Base-by-base conservation (phyloP, 2,329 filamentous ascomycete genomes). In the Hymenoscyphus albidus region DNA sequence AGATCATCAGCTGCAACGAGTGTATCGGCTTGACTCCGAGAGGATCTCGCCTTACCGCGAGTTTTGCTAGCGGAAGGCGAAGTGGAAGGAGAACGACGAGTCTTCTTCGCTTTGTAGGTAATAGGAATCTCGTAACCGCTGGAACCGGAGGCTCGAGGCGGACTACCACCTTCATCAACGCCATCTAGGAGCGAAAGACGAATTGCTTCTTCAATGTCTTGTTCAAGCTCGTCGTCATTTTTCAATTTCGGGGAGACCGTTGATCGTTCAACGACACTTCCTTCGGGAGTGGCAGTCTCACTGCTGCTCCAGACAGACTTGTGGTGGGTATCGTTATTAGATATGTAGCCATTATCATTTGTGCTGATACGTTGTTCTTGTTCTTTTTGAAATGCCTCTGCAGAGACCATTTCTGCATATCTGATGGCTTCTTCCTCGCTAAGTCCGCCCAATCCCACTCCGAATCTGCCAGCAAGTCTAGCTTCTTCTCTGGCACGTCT, bases 381-480 rank as follows among this genome's bases (percentile, higher is more conserved):
- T 35, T 88, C 85, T n/a, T 78, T 71, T 44, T 80, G 75, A 64
- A 83, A 86, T 0, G 83, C 77, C 72, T 90, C 87, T 67, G 86
- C 81, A 0, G 87, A 89, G 6, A 90, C 79, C 80, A 90, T 85
- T 73, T 87, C 84, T 0, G 86, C 87, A 70, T 89, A 90, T 40
- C 79, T 80, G 22, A 90, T 68, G 18, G 86, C 84, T 71, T 90
- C 87, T 70, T 89, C 86, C 68, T 90, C 87, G 1, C 81, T 88
- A 66, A 90, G 74, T 35, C 87, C 86, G 2, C 81, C 84, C 1
- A 97, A 78, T 40, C 93, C 92, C 2, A 95, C 86, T 5, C 95
- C 95, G 72, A 97, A 99, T 42, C 94, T 87, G 38, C 86, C 88
- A 42, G 86, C 89, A 32, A 98, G 81, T 31, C 88, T 87, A 16